Percentiles rank a stretch among this genome's conserved stretches.
These are phyloP conservation scores for Fusarium succisae DNA, from an alignment of 2,329 filamentous ascomycete species.

Conservation along the genomic window DNA sequence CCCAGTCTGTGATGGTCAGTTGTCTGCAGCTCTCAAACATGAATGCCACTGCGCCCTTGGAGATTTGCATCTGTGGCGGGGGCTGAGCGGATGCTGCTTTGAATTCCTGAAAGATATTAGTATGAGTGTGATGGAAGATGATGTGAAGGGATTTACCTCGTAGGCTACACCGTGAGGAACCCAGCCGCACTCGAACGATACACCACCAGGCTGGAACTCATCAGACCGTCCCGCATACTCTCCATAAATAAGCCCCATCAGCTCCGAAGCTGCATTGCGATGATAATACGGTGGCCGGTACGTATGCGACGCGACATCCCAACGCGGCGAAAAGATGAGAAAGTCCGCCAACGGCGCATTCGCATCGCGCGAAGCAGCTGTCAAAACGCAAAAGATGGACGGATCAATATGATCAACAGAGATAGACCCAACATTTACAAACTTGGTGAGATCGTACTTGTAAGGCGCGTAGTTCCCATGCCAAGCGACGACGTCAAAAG, in stretches of 20 bases:
- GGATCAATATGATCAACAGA: conserved; percentile 70
- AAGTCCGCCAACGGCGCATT: conserved; percentile 70
- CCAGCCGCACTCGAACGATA: conserved; percentile 30
- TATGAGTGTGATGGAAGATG: accelerated
- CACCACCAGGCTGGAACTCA: conserved; percentile 30
- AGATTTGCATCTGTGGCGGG: conserved; percentile 34
- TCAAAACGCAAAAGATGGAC: conserved; percentile 72
- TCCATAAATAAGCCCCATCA: conserved; percentile 62
- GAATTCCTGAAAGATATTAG: conserved; percentile 23
- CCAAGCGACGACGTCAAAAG: conserved; percentile 78
- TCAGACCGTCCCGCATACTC: conserved; percentile 42
- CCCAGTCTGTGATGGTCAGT: conserved; percentile 39
- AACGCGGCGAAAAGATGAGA: conserved; percentile 73
- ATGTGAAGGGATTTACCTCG: not conserved
- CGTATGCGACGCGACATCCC: conserved; percentile 69
- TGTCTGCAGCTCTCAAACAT: conserved; percentile 42
- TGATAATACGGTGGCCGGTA: conserved; percentile 75
- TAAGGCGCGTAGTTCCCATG: conserved; percentile 73
- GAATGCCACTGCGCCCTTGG: conserved; percentile 37
- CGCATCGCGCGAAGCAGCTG: conserved; percentile 62
- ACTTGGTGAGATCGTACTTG: conserved; percentile 65
- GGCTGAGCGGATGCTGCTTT: conserved; percentile 34
- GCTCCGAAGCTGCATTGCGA: conserved; percentile 65
- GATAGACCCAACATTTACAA: conserved; percentile 62
- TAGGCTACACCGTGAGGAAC: conserved; percentile 35